Conservation (phyloP, 1,284 basidiomycete genomes). For the Trichosporon ovoides region DNA sequence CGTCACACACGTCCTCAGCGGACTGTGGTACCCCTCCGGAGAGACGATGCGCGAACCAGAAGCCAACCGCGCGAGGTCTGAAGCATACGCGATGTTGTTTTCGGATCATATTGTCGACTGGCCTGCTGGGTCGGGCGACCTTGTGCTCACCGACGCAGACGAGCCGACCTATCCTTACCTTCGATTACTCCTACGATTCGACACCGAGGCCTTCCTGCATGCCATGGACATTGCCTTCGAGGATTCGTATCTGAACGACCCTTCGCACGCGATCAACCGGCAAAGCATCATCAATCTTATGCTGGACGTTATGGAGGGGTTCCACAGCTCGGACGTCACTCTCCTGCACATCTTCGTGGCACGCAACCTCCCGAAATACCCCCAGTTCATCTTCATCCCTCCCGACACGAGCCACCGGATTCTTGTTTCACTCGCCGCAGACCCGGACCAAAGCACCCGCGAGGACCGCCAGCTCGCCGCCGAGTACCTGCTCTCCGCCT, state of each 20-base stretch:
- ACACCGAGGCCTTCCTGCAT: conserved; percentile 91
- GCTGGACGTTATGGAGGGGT: conserved; percentile 60
- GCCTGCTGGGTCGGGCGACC: conserved; percentile 52
- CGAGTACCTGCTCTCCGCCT: conserved; percentile 86
- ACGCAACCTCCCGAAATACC: conserved; percentile 93
- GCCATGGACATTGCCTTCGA: conserved; percentile 92
- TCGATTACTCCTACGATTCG: conserved; percentile 75
- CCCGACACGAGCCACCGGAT: conserved; percentile 67
- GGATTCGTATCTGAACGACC: conserved; percentile 80
- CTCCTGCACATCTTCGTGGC: conserved; percentile 94
- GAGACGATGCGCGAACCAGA: conserved; percentile 63
- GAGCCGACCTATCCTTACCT: conserved; percentile 87
- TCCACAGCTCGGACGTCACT: conserved; percentile 62
- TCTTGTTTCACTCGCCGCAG: conserved; percentile 69
- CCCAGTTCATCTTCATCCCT: conserved; percentile 73
- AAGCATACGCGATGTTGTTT: conserved; percentile 76
- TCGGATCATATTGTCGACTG: conserved; percentile 72
- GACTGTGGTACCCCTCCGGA: conserved; percentile 79
- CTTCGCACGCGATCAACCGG: conserved; percentile 59
- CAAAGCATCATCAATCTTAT: conserved; percentile 80
- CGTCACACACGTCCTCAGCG: conserved; percentile 77
- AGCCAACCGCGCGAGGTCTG: conserved; percentile 61
- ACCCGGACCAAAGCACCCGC: conserved; percentile 65
- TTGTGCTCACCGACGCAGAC: conserved; percentile 41
- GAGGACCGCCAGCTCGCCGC: conserved; percentile 93